Conservation (phyloP, 345 rosid species). For the Excoecaria agallocha region DNA sequence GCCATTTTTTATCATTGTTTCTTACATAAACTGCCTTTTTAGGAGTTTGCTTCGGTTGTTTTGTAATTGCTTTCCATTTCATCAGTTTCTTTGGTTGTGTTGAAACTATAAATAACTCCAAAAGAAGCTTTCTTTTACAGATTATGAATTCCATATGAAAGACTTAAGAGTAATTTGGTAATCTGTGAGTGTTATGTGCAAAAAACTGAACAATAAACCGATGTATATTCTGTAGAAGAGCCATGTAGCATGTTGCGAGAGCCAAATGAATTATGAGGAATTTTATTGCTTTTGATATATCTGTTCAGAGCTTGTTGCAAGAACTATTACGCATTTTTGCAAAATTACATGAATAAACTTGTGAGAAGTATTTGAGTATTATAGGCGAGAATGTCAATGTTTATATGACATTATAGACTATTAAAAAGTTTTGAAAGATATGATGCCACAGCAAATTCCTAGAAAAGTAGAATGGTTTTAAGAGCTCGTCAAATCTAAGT, state of each 20-base stretch:
- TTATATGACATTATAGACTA: neutral
- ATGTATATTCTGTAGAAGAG: neutral
- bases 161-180: slow-evolving; percentile 4
- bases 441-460: neutral
- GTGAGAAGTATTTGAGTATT: neutral
- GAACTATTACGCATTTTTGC: neutral
- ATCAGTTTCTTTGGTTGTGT: slow-evolving; percentile 3
- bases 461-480: neutral
- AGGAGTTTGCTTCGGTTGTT: neutral
- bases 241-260: neutral
- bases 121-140: neutral
- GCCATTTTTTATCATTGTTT: neutral
- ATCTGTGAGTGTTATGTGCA: neutral
- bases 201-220: neutral
- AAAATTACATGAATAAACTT: neutral
- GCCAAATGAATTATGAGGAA: neutral
- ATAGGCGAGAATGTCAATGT: neutral
- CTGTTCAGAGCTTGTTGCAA: neutral
- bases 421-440: neutral
- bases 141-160: neutral
- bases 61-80: slow-evolving; percentile 5
- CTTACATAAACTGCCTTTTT: neutral
- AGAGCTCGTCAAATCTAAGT: neutral
- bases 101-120: neutral
- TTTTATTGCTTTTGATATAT: slow-evolving; percentile 2